Evolutionary conservation across 2,329 filamentous ascomycete genomes (phyloP).

Genomic region (Metarhizium brunneum): DNA sequence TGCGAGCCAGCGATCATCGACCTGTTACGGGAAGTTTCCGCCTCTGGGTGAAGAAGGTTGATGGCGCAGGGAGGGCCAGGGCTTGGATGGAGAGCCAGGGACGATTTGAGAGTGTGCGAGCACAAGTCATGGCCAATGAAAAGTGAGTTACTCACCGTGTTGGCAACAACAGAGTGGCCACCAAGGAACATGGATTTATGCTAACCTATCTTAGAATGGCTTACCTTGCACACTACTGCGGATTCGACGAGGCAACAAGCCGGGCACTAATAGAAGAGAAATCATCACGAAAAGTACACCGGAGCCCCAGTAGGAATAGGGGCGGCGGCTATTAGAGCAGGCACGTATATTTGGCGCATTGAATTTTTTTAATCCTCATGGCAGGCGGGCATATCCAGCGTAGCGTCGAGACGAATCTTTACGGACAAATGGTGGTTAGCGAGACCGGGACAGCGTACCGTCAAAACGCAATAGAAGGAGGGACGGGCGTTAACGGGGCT

Average conservation of each 20-base stretch:
- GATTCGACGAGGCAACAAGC: constrained; percentile 45
- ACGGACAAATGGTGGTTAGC: background rate
- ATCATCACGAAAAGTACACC: constrained; percentile 15
- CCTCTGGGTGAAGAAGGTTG: constrained; percentile 75
- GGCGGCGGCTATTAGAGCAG: constrained; percentile 1
- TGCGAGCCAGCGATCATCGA: constrained; percentile 83
- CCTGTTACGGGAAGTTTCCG: constrained; percentile 82
- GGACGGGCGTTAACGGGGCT: background rate
- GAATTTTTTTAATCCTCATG: background rate
- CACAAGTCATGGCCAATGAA: constrained; percentile 58
- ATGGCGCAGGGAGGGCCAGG: constrained; percentile 52
- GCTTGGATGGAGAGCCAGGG: constrained; percentile 67
- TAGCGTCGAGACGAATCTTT: background rate
- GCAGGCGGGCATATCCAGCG: background rate
- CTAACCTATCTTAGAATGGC: constrained; percentile 28
- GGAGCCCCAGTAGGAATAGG: constrained; percentile 16
- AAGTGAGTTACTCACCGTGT: constrained; percentile 51
- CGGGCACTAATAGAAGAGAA: constrained; percentile 35
- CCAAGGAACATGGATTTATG: background rate
- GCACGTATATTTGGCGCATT: background rate
- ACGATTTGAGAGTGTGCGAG: constrained; percentile 64
- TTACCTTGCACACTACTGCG: constrained; percentile 42
- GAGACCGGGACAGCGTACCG: background rate
- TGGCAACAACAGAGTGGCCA: background rate
- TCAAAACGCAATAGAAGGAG: background rate